A percentile compares a stretch with the other conserved stretches of the same genome.
These are phyloP conservation scores for Ascochyta fabae DNA, from an alignment of 2,329 filamentous ascomycete species.

Conservation along the genomic window DNA sequence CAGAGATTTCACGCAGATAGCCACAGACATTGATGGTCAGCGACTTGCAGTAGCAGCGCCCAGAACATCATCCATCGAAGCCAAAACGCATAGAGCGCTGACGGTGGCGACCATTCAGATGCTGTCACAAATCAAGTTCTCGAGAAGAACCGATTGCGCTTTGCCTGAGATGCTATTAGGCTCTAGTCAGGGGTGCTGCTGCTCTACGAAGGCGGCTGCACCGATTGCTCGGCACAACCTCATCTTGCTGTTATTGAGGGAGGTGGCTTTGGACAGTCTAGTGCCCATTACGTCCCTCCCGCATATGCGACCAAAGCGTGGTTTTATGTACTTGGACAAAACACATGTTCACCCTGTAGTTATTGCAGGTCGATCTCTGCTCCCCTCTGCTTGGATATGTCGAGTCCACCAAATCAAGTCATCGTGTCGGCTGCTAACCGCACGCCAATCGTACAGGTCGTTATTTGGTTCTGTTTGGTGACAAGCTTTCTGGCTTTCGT, in stretches of 20 bases:
- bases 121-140: not conserved
- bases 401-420: slow-evolving; percentile 19
- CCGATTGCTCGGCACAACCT: not conserved
- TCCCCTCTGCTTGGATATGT: slow-evolving; percentile 8
- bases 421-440: slow-evolving; percentile 26
- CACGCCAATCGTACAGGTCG: slow-evolving; percentile 33
- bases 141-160: not conserved
- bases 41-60: not conserved
- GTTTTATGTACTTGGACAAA: slow-evolving; percentile 2
- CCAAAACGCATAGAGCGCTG: not conserved
- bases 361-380: slow-evolving; percentile 1
- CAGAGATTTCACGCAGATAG: not conserved
- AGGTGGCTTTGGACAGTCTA: not conserved
- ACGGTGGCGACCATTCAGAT: not conserved
- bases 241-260: not conserved
- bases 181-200: not conserved
- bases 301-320: not conserved
- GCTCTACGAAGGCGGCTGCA: not conserved
- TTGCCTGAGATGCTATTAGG: not conserved
- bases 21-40: not conserved
- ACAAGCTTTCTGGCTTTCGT: slow-evolving; percentile 28
- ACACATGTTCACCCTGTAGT: slow-evolving; percentile 8
- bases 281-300: not conserved
- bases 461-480: slow-evolving; percentile 30
- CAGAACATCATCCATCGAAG: not conserved